Base-by-base conservation (phyloP, 1,284 basidiomycete genomes). In the Fistulina hepatica region DNA sequence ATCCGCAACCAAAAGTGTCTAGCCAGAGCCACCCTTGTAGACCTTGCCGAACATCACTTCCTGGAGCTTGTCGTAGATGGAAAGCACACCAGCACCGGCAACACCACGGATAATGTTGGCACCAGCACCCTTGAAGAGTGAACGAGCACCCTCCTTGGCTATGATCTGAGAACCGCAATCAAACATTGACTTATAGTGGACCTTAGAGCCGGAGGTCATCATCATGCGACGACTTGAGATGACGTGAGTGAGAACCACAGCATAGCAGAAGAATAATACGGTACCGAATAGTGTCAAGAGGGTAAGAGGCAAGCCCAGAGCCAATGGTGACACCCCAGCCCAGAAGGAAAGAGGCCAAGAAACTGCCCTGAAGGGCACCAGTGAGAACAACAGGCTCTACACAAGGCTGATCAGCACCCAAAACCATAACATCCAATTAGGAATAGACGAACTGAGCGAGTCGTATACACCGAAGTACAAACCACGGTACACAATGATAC, bases 101-200 rank as follows among this genome's bases (percentile, higher is more conserved):
- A 94, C 85, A 79, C 92, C 90, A 83, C 91, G 91, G 55, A 95
- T 86, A 52, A 94, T 92, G 74, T 95, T 94, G 63, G 91, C 91
- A 76, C 88, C 91, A 56, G 91, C 90, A 69, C 86, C 89, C 76
- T 89, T 90, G 79, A 91, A 91, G 55, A 94, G 73, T 23, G 89
- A 92, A 61, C 77, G 81, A 42, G 71, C 62, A 56, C 92, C 92
- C 70, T 95, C 92, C 75, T 90, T 90, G 57, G 80, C 76, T 52
- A 94, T 59, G 56, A 93, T 89, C 42, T 79, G 81, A 15, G 81
- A 72, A 35, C 73, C 81, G 56, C 82, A 81, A 51, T 88, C 83
- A 62, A 85, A 89, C 84, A 88, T 89, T 46, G 80, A 84, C 71
- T 89, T 89, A 76, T 91, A 91, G 73, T 91, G 83, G 41, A 78